These are phyloP conservation scores for Verticillium longisporum DNA, from an alignment of 2,329 filamentous ascomycete species.

Conservation along the genomic window DNA sequence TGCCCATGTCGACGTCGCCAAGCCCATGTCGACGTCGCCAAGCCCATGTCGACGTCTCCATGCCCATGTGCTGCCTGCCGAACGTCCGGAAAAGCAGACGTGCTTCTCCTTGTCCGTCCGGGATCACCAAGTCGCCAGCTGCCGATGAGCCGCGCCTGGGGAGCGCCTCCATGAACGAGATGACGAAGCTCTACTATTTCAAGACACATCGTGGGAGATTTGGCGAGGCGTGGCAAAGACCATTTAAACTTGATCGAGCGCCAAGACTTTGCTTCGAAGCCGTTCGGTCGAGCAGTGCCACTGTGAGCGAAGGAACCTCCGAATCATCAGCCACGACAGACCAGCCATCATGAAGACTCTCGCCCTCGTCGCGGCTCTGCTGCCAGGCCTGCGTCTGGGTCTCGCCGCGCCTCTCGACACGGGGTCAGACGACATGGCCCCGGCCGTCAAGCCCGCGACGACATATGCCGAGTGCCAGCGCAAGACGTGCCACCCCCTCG, in stretches of 20 bases:
- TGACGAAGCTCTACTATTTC: no score
- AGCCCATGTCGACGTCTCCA: no score
- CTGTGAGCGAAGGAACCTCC: no score
- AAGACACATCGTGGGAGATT: no score
- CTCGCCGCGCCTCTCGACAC: neutral
- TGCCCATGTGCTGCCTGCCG: neutral
- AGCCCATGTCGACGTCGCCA: no score
- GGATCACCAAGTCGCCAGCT: neutral
- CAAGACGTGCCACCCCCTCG: constrained; percentile 22
- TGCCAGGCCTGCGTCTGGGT: neutral
- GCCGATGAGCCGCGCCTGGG: neutral
- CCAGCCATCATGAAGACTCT: constrained; percentile 6
- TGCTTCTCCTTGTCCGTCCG: neutral
- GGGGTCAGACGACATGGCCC: neutral
- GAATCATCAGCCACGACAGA: neutral
- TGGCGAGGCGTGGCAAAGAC: no score
- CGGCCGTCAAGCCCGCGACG: constrained; percentile 14
- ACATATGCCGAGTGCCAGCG: constrained; percentile 23
- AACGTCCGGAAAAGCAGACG: neutral
- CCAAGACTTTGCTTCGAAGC: neutral
- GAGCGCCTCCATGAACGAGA: neutral
- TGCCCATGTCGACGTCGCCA: no score
- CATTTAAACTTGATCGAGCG: no score
- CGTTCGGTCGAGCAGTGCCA: neutral
- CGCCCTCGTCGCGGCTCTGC: constrained; percentile 1